Evolutionary conservation across 139 green algal species (phyloP).

Genomic region (Eudorina sp.): DNA sequence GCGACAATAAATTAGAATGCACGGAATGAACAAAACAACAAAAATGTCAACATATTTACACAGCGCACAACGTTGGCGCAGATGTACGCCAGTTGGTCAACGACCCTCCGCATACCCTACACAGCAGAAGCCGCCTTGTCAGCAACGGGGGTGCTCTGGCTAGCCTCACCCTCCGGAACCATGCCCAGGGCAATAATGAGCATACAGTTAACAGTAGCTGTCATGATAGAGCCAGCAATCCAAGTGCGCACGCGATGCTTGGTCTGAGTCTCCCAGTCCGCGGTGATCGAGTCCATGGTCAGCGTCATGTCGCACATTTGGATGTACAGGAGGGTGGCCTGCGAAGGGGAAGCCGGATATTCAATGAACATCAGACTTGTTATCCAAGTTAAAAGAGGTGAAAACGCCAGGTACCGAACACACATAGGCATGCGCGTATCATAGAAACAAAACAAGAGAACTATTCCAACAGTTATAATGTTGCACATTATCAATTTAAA

Average conservation of each 20-base stretch:
- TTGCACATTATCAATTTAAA: too few relatives aligned
- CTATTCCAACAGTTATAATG: background rate
- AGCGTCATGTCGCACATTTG: slow-evolving; percentile 38
- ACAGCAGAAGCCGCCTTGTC: slow-evolving; percentile 28
- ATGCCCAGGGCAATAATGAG: slow-evolving; percentile 42
- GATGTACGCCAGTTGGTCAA: background rate
- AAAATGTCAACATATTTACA: background rate
- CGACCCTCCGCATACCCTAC: background rate
- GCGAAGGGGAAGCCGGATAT: background rate
- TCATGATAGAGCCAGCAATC: slow-evolving; percentile 50
- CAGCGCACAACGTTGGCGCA: too few relatives aligned
- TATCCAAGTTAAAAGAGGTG: background rate
- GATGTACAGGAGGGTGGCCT: slow-evolving; percentile 49
- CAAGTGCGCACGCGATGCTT: slow-evolving; percentile 43
- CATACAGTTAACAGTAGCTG: slow-evolving; percentile 41
- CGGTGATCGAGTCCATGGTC: slow-evolving; percentile 18
- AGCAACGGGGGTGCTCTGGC: background rate
- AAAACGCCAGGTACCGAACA: too few relatives aligned
- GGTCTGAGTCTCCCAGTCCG: background rate
- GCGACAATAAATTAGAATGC: background rate
- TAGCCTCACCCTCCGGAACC: background rate
- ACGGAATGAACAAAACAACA: background rate
- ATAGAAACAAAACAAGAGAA: slow-evolving; percentile 1
- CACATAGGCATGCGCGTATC: background rate
- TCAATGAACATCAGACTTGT: background rate